Percentiles rank a stretch among this genome's conserved stretches.
phyloP scores from a whole-genome alignment of 2,329 filamentous ascomycete genomes.

The Cladophialophora immunda region DNA sequence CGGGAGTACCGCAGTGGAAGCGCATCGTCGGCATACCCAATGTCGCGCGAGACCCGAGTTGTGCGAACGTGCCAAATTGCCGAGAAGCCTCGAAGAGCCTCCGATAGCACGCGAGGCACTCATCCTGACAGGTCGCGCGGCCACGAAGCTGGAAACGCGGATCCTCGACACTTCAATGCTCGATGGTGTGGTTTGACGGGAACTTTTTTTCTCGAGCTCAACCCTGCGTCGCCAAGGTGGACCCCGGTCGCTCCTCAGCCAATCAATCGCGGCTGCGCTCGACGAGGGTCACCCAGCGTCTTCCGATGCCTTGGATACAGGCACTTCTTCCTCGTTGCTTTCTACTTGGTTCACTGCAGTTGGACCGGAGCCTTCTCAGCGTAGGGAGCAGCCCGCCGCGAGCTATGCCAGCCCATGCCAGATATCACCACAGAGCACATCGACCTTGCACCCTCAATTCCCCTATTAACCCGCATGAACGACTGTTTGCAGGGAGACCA shows the following conservation, averaged over 20 bases:
- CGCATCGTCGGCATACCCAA: slow-evolving; percentile 51
- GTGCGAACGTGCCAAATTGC: slow-evolving; percentile 49
- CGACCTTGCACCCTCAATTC: no score
- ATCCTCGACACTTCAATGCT: neutral
- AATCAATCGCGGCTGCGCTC: neutral
- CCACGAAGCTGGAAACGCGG: slow-evolving; percentile 2
- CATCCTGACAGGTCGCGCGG: slow-evolving; percentile 31
- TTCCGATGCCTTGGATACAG: no score
- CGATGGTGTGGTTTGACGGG: neutral
- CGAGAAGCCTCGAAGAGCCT: slow-evolving; percentile 34
- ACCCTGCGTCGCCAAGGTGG: slow-evolving; percentile 9
- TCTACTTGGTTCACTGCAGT: no score
- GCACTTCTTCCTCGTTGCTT: no score
- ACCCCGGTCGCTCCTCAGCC: neutral
- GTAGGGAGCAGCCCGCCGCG: no score
- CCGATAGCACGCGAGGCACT: slow-evolving; percentile 38
- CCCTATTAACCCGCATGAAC: no score
- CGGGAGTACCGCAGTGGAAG: slow-evolving; percentile 32
- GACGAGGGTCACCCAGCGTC: no score
- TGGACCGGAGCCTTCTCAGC: no score
- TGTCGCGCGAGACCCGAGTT: slow-evolving; percentile 48
- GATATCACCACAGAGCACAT: no score
- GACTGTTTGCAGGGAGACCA: no score
- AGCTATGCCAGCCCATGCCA: no score
- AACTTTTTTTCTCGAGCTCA: slow-evolving; percentile 23